phyloP scores from a whole-genome alignment of 73 alveolate genomes.

The Paramecium biaurelia region DNA sequence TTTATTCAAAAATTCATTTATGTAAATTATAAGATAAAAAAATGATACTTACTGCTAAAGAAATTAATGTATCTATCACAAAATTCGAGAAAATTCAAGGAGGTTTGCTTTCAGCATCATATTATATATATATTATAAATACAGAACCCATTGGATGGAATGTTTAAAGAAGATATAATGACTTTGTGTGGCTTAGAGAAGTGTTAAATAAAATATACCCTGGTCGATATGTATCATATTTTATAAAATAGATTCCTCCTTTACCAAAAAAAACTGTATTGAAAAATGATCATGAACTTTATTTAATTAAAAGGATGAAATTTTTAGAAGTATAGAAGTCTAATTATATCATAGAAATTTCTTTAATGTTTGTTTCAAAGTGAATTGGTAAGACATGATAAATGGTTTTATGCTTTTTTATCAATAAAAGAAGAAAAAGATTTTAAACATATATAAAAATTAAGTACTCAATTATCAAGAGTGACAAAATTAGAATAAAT shows the following conservation, averaged over 20 bases:
- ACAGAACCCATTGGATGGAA: conserved; percentile 80
- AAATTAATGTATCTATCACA: neutral
- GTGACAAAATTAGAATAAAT: conserved; percentile 18
- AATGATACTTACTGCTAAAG: neutral
- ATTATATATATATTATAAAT: conserved; percentile 22
- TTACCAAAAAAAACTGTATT: conserved; percentile 52
- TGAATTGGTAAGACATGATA: conserved; percentile 30
- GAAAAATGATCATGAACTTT: conserved; percentile 2
- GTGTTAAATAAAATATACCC: conserved; percentile 70
- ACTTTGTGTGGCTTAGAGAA: conserved; percentile 75
- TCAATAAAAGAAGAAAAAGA: conserved; percentile 39
- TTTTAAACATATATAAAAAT: conserved; percentile 24
- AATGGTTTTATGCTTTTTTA: conserved; percentile 37
- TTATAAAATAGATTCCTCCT: conserved; percentile 45
- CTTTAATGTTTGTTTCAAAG: neutral
- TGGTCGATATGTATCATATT: conserved; percentile 25
- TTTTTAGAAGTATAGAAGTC: conserved; percentile 1
- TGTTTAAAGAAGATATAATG: conserved; percentile 72
- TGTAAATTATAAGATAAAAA: conserved; percentile 2
- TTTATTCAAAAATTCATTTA: neutral
- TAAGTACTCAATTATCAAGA: neutral
- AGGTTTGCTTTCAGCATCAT: conserved; percentile 13
- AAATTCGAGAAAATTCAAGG: conserved; percentile 38
- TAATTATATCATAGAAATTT: neutral
- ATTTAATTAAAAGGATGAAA: conserved; percentile 43